Conservation (phyloP, 805 yeast genomes). For the Priceomyces haplophilus region DNA sequence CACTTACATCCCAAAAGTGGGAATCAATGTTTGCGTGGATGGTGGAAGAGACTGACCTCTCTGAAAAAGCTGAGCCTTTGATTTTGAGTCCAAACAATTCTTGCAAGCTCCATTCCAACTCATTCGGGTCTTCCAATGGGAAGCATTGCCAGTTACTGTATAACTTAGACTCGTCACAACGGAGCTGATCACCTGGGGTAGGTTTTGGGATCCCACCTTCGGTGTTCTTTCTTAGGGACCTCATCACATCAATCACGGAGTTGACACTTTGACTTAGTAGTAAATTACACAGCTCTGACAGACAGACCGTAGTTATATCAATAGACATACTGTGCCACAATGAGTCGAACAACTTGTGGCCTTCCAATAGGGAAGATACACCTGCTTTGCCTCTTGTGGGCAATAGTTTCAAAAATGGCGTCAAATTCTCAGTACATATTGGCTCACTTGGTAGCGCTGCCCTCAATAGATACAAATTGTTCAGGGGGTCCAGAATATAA, state of each 20-base stretch:
- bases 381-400: conserved; percentile 95
- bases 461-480: conserved; percentile 56
- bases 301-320: conserved; percentile 64
- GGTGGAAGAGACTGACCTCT: conserved; percentile 36
- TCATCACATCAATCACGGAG: conserved; percentile 67
- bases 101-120: conserved; percentile 50
- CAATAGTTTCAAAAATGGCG: conserved; percentile 84
- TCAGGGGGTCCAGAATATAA: conserved; percentile 7
- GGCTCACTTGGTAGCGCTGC: conserved; percentile 95
- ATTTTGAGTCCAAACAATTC: conserved; percentile 70
- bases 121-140: conserved; percentile 58
- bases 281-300: conserved; percentile 42
- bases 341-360: conserved; percentile 86
- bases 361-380: conserved; percentile 77
- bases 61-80: conserved; percentile 61
- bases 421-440: conserved; percentile 92
- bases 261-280: conserved; percentile 65
- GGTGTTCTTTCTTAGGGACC: conserved; percentile 56
- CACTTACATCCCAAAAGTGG: conserved; percentile 46
- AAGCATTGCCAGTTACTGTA: conserved; percentile 68
- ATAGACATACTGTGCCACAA: conserved; percentile 93
- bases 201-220: conserved; percentile 80
- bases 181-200: conserved; percentile 59
- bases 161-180: conserved; percentile 68
- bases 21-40: conserved; percentile 44